These are phyloP conservation scores for Aureoboletus auriporus DNA, from an alignment of 768 basidiomycete species.

Conservation along the genomic window DNA sequence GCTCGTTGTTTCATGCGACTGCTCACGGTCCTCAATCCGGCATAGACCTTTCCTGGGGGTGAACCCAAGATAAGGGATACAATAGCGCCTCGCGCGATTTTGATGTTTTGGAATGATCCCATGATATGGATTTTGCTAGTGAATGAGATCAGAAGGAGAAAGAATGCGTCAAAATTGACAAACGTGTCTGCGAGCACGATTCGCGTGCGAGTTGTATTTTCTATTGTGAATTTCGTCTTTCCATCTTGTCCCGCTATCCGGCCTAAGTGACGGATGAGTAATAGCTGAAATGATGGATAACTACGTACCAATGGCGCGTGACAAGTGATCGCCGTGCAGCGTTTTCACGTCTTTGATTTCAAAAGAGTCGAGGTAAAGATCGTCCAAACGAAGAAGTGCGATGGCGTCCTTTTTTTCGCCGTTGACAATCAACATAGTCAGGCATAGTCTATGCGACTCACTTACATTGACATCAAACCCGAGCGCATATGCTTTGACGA, in stretches of 20 bases:
- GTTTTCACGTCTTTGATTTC: slow-evolving; percentile 99
- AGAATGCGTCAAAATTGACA: slow-evolving; percentile 27
- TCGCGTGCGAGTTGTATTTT: slow-evolving; percentile 95
- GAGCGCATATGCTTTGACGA: slow-evolving; percentile 89
- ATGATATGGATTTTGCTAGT: slow-evolving; percentile 95
- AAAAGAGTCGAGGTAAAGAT: slow-evolving; percentile 96
- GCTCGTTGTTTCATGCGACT: slow-evolving; percentile 92
- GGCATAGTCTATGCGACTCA: slow-evolving; percentile 33
- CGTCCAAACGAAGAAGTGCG: slow-evolving; percentile 91
- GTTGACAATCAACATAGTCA: background rate
- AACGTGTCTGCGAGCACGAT: slow-evolving; percentile 98
- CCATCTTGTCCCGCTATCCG: slow-evolving; percentile 99
- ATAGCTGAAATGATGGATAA: background rate
- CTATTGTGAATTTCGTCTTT: slow-evolving; percentile 98
- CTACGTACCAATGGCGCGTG: slow-evolving; percentile 85
- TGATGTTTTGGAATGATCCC: slow-evolving; percentile 98
- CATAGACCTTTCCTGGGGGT: slow-evolving; percentile 92
- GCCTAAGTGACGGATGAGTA: slow-evolving; percentile 40
- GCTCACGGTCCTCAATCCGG: slow-evolving; percentile 86
- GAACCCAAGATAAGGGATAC: slow-evolving; percentile 94
- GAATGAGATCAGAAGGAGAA: slow-evolving; percentile 7
- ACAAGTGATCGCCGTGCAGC: slow-evolving; percentile 93
- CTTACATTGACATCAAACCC: slow-evolving; percentile 94
- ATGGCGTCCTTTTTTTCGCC: slow-evolving; percentile 76
- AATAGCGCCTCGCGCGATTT: slow-evolving; percentile 93